Evolutionary conservation across 345 rosid genomes (phyloP).

Genomic region (Moricandia arvensis): DNA sequence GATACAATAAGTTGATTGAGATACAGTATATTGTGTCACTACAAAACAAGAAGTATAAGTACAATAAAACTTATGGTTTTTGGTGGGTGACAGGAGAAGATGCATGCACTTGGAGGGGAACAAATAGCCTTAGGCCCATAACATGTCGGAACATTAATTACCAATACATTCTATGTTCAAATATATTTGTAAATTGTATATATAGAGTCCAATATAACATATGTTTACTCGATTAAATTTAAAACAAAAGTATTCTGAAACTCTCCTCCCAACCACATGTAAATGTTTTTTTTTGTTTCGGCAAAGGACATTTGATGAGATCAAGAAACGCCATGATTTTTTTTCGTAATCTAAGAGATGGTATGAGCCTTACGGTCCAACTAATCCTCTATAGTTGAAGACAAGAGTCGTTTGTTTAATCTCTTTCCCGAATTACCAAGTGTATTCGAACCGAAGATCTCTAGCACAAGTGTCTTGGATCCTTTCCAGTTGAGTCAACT

Average conservation of each 20-base stretch:
- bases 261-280: slow-evolving; percentile 20
- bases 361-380: too few relatives aligned
- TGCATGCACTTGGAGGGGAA: slow-evolving; percentile 22
- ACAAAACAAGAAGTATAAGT: background rate
- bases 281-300: slow-evolving; percentile 10
- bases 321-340: slow-evolving; percentile 5
- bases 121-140: slow-evolving; percentile 24
- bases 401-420: too few relatives aligned
- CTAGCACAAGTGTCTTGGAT: too few relatives aligned
- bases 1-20: background rate
- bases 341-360: too few relatives aligned
- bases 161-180: background rate
- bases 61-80: slow-evolving; percentile 6
- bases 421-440: too few relatives aligned
- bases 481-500: too few relatives aligned
- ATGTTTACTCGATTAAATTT: background rate
- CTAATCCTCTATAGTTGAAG: too few relatives aligned
- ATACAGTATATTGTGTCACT: background rate
- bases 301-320: slow-evolving; percentile 12
- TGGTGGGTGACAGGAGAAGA: slow-evolving; percentile 16
- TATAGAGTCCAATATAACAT: background rate
- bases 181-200: background rate
- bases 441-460: too few relatives aligned
- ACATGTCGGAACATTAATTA: slow-evolving; percentile 23
- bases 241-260: background rate